Base-by-base conservation (phyloP, 2,329 filamentous ascomycete species). In the Calonectria pseudoreteaudii region DNA sequence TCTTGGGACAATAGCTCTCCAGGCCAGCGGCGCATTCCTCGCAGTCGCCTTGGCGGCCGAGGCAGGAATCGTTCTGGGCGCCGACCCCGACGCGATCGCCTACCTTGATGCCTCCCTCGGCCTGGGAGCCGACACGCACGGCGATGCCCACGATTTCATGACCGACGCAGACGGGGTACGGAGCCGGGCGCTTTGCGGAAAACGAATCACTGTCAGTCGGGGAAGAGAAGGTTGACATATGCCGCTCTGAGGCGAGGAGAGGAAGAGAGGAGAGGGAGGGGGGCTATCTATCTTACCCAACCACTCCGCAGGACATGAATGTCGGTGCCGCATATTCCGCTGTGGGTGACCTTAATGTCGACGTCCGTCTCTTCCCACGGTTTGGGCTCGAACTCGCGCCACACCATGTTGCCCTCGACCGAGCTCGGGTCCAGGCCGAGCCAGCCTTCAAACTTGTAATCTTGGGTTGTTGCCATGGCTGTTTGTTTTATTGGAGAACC, bases 71-170 rank as follows among this genome's bases (percentile, higher is more conserved):
- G 41, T 86, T 87, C 80, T 93, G 91, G 3, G 91, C 90, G 68
- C 92, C 92, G 13, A 93, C 88, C 50, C 91, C 90, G 31, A 93
- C 91, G 38, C 92, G 87, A 79, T 93, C 91, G 56, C 93, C 92
- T 38, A 93, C 79, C 66, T 89, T 86, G 82, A 94, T 87, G 44
- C 84, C 81, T 34, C 81, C 79, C 26, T 83, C 84, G 16, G 87
- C 87, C 58, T 87, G 80, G 30, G 83, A 84, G 41, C 91, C 91
- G 47, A 92, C 85, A 34, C 88, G 88, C 30, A 90, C 87, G 9
- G 88, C 89, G 9, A 84, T 87, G 36, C 92, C 92, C 72, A 93
- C 88, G 38, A 93, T 93, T 78, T 94, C 92, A 81, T 93, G 92
- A 64, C 92, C 92, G 30, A 92, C 90, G 52, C 90, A 89, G 81